Evolutionary conservation across 2,329 filamentous ascomycete species (phyloP).

Genomic region (Penicillium brevicompactum): DNA sequence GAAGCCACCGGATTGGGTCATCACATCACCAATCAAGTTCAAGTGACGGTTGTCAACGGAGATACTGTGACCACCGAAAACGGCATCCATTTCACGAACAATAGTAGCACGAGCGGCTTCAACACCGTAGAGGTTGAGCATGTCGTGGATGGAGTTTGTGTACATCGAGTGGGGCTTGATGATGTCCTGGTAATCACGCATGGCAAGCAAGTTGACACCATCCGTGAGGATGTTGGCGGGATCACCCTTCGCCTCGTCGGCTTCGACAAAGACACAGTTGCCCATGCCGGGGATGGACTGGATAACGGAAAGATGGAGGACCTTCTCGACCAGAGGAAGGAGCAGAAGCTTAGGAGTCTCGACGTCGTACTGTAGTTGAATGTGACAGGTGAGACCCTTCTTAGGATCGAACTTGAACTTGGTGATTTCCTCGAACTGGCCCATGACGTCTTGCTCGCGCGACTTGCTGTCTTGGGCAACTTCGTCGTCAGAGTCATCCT

Average conservation of each 20-base stretch:
- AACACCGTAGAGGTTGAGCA: constrained; percentile 85
- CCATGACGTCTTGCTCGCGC: constrained; percentile 66
- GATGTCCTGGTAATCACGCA: constrained; percentile 83
- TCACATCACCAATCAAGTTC: constrained; percentile 93
- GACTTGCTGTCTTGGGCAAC: constrained; percentile 46
- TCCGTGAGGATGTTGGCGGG: constrained; percentile 68
- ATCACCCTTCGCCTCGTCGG: constrained; percentile 54
- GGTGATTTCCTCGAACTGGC: constrained; percentile 67
- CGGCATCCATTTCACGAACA: constrained; percentile 78
- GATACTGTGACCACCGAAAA: constrained; percentile 92
- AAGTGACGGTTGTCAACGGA: constrained; percentile 87
- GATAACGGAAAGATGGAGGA: constrained; percentile 76
- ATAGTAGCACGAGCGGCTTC: constrained; percentile 89
- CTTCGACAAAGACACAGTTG: constrained; percentile 69
- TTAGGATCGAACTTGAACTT: constrained; percentile 78
- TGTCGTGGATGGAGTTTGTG: constrained; percentile 89
- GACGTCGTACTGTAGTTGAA: constrained; percentile 80
- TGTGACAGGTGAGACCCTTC: constrained; percentile 72
- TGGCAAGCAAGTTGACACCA: constrained; percentile 85
- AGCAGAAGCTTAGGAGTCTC: constrained; percentile 87
- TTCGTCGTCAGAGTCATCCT: constrained; percentile 48
- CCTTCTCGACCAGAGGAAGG: constrained; percentile 83
- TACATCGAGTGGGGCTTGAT: constrained; percentile 84
- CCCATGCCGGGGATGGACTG: constrained; percentile 81
- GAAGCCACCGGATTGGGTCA: constrained; percentile 92